Evolutionary conservation across 352 stramenopile species (phyloP), one percentile per base, ranked within the genome.

Genomic region (Globisporangium camurandrum): DNA sequence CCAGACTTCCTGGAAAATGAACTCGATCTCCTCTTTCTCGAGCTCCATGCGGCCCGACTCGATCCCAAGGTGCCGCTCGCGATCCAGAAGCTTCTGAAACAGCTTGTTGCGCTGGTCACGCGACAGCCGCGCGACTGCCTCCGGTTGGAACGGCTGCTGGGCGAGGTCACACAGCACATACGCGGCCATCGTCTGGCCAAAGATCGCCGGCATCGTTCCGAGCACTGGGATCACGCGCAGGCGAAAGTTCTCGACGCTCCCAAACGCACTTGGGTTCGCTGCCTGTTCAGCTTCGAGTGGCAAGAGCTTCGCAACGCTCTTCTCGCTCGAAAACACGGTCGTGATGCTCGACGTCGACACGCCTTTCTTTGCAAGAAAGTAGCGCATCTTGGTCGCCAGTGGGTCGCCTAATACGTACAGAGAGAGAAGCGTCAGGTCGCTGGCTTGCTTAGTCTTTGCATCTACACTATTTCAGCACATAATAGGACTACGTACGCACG

Each of bases 151-250:
- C 36, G 88, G 88, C 40, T 97, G 87, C 10, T 82, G 69, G 27
- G 92, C 93, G 17, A 98, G 57, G 39, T 98, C 86, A 53, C 93
- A 98, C 20, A 99, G 64, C 36, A 98, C 86, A 61, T 93, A 93
- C 7, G 93, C 82, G 2, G 96, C 96, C 72, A 99, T 95, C 20
- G 94, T 84, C 64, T 98, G 93, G n/a, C 96, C 95, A 67, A 99
- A 98, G 49, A 99, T 95, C 30, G 96, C 95, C 0, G 97, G 97
- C 67, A 86, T 88, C 53, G 71, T 88, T 27, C 96, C 95, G 8
- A 98, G 67, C 22, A 98, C 97, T 0, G 95, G 95, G 45, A 98
- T 90, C 24, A 98, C 87, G 24, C 96, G 88, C 39, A 98, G 87
- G 33, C 97, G 81, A 66, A 99, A 98, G 51, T 97, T 95, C 52